Percentiles rank a stretch among this genome's conserved stretches.
Conservation (phyloP, 179 eudicot species). For the Nepenthes alata region DNA sequence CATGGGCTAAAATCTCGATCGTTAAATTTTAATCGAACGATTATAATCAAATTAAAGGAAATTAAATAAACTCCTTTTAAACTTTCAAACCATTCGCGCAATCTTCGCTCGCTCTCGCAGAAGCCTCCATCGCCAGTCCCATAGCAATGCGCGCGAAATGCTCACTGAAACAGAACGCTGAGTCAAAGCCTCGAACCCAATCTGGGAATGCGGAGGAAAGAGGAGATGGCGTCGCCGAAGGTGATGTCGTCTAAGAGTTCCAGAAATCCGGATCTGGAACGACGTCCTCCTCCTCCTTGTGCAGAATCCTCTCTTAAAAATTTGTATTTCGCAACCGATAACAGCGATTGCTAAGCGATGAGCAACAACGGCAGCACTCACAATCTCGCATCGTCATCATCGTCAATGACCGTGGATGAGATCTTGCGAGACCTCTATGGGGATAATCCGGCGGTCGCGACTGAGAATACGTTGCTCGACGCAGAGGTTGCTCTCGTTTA, state of each 20-base stretch:
- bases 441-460: conserved; percentile 1
- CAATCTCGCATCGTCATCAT: background rate
- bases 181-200: background rate
- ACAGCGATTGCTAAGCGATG: conserved; percentile 1
- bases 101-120: background rate
- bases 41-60: no score
- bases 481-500: conserved; percentile 22
- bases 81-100: background rate
- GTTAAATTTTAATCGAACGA: no score
- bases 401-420: conserved; percentile 12
- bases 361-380: conserved; percentile 10
- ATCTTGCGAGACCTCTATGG: conserved; percentile 10
- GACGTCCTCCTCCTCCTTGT: conserved; percentile 6
- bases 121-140: no score
- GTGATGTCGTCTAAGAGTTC: conserved; percentile 15
- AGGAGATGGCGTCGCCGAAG: conserved; percentile 9
- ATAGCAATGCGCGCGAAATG: no score
- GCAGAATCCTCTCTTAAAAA: conserved; percentile 12
- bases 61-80: no score
- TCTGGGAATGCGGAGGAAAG: background rate
- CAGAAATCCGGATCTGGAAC: conserved; percentile 25
- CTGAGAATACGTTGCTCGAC: conserved; percentile 3
- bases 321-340: conserved; percentile 6
- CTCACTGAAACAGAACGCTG: no score
- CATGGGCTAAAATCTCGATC: no score